phyloP scores from a whole-genome alignment of 2,329 filamentous ascomycete species.

The Fusarium palustre region DNA sequence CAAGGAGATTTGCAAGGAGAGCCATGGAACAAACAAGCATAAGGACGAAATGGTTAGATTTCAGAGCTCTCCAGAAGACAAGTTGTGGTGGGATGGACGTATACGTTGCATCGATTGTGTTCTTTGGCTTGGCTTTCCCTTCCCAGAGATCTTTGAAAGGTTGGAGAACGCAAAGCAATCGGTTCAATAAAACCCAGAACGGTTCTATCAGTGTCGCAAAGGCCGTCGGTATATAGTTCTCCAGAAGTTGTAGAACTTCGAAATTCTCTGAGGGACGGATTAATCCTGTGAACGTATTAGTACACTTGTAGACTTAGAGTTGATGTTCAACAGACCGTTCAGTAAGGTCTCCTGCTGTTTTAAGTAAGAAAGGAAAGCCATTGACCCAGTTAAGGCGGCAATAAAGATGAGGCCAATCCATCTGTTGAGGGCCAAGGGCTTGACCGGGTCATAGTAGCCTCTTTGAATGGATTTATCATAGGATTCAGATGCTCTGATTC shows the following conservation, averaged over 20 bases:
- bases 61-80: conserved; percentile 58
- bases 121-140: conserved; percentile 50
- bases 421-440: no score
- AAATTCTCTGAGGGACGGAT: conserved; percentile 50
- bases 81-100: conserved; percentile 68
- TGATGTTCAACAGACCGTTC: no score
- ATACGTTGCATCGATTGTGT: conserved; percentile 61
- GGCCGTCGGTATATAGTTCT: conserved; percentile 65
- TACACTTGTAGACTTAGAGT: no score
- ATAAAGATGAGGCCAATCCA: no score
- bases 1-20: conserved; percentile 64
- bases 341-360: no score
- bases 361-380: no score
- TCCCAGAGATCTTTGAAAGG: conserved; percentile 63
- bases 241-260: conserved; percentile 53
- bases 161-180: conserved; percentile 64
- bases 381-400: no score
- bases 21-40: conserved; percentile 60
- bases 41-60: conserved; percentile 59
- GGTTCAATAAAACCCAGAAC: conserved; percentile 66
- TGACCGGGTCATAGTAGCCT: no score
- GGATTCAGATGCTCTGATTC: no score
- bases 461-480: no score
- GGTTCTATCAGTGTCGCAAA: conserved; percentile 69
- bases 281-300: no score